Base-by-base conservation (phyloP, 345 rosid species). In the Acer negundo region DNA sequence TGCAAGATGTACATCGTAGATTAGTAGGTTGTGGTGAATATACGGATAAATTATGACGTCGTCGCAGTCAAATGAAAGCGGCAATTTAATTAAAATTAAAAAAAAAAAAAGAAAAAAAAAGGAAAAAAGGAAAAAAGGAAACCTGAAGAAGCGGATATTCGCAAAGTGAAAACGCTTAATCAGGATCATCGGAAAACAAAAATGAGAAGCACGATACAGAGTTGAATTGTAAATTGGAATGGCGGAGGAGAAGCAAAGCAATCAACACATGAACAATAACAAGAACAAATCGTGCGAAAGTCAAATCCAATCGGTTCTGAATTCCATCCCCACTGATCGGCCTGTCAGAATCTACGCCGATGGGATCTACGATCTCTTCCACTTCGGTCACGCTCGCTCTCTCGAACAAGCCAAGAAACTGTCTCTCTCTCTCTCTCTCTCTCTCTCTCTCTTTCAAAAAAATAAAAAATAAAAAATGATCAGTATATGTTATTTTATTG, bases 301-400 rank as follows among this genome's bases (percentile, higher is more conserved):
- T 17, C 59, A 71, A 55, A 15, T 15, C 59, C 22, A 72, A 42
- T 28, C 63, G 13, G 7, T 20, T 74, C 68, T 67, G 13, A 61
- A 22, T 23, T n/a, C 77, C 58, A 46, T 38, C 20, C 86, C 80
- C 87, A 71, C 89, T 16, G 90, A 83, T 80, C 86, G 83, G 38
- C 93, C 93, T n/a, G 84, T 90, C 31, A 91, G 98, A 40, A 97
- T 95, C 70, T 95, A 93, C 83, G 98, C 98, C 77, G 97, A 95
- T 79, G 98, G 98, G 86, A 95, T 95, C 93, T 95, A 95, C 84
- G 98, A 95, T 89, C 97, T 95, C 72, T 93, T 95, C 86, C 98
- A 95, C 79, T 95, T 93, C 61, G 98, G 98, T 72, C 98, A 93
- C 80, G 98, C 98, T 78, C 86, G 97, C 78, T 90, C 98, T 31